Evolutionary conservation across 1,284 basidiomycete species (phyloP).

Genomic region (Trichosporon inkin): DNA sequence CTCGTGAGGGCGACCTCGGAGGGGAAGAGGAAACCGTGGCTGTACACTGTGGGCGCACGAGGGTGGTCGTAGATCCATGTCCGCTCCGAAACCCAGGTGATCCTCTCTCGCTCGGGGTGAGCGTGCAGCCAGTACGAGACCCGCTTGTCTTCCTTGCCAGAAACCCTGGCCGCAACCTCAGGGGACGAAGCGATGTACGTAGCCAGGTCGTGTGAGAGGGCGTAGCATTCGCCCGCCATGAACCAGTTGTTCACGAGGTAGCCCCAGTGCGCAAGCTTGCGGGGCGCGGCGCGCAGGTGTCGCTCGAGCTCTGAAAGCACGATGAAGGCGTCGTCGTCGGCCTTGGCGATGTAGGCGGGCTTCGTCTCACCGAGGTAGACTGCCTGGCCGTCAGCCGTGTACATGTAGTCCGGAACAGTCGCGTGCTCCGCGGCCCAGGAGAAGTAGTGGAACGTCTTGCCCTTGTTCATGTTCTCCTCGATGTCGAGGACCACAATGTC

Average conservation of each 20-base stretch:
- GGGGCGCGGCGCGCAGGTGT: conserved; percentile 64
- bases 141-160: conserved; percentile 91
- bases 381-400: conserved; percentile 22
- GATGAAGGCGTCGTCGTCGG: conserved; percentile 71
- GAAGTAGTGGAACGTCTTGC: conserved; percentile 54
- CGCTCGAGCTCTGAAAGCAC: conserved; percentile 90
- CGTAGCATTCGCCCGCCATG: conserved; percentile 96
- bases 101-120: conserved; percentile 73
- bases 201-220: conserved; percentile 83
- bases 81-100: conserved; percentile 85
- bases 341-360: conserved; percentile 85
- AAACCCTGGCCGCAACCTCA: conserved; percentile 62
- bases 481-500: conserved; percentile 55
- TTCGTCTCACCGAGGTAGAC: conserved; percentile 49
- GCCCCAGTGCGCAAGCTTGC: conserved; percentile 86
- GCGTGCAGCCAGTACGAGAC: conserved; percentile 85
- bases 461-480: conserved; percentile 54
- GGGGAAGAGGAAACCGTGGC: conserved; percentile 96
- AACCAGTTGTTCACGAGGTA: conserved; percentile 91
- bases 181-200: conserved; percentile 77
- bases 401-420: conserved; percentile 65
- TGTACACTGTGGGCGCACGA: conserved; percentile 86
- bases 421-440: conserved; percentile 74
- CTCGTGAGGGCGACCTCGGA: conserved; percentile 73
- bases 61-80: conserved; percentile 99